Evolutionary conservation across 78 protist species (phyloP).

Genomic region (Pelomyxa schiedti): DNA sequence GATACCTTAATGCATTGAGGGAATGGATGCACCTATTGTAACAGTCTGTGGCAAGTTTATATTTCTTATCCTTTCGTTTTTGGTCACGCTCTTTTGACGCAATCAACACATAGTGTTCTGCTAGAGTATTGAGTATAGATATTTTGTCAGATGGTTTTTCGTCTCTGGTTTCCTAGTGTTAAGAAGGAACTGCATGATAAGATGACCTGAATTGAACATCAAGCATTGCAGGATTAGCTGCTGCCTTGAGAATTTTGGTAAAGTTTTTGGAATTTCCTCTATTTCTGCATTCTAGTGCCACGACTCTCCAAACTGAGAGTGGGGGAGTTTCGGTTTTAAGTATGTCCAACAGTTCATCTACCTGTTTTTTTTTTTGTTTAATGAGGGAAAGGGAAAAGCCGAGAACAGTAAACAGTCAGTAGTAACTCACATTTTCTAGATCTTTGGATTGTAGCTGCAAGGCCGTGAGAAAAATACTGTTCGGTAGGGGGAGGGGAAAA

Average conservation of each 20-base stretch:
- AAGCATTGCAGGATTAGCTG: slow-evolving; percentile 19
- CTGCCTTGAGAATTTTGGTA: slow-evolving; percentile 12
- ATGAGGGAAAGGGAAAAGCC: no score
- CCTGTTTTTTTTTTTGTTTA: no score
- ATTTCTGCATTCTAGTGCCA: slow-evolving; percentile 7
- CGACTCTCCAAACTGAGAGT: slow-evolving; percentile 15
- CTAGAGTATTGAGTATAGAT: slow-evolving; percentile 27
- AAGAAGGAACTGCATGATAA: not conserved
- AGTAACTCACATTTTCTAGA: no score
- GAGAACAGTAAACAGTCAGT: no score
- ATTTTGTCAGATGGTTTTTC: slow-evolving; percentile 19
- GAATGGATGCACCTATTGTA: no score
- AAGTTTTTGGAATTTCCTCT: not conserved
- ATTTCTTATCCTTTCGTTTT: slow-evolving; percentile 3
- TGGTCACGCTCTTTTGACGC: slow-evolving; percentile 25
- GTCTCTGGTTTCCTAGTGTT: not conserved
- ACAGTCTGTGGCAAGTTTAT: no score
- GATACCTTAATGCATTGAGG: slow-evolving; percentile 9
- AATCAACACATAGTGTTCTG: slow-evolving; percentile 15
- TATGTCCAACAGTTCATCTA: not conserved
- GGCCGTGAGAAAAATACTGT: no score
- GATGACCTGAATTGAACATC: slow-evolving; percentile 5
- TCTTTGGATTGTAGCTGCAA: no score
- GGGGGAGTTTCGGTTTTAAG: slow-evolving; percentile 17
- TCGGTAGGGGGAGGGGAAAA: no score